Conservation (phyloP, 352 stramenopile genomes). For the Paralagenidium karlingii region DNA sequence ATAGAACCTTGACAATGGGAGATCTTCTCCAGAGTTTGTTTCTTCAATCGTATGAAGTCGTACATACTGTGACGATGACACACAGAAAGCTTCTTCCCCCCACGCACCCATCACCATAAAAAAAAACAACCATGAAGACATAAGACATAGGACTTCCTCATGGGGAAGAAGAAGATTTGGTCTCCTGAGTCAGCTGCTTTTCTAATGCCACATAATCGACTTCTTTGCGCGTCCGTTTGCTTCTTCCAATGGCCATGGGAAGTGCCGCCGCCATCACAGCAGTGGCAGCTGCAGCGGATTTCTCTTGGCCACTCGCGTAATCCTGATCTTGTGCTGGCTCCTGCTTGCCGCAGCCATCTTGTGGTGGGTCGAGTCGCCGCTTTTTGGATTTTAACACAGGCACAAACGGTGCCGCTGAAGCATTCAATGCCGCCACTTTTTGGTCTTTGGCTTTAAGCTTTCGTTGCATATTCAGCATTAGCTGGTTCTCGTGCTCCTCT, state of each 20-base stretch:
- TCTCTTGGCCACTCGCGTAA: neutral
- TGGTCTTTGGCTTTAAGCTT: conserved; percentile 1
- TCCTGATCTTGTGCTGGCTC: neutral
- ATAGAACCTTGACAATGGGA: too few species aligned
- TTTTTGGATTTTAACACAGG: conserved; percentile 19
- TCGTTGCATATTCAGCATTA: conserved; percentile 36
- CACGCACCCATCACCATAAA: too few species aligned
- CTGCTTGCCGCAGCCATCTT: neutral
- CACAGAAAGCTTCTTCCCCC: too few species aligned
- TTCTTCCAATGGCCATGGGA: conserved; percentile 5
- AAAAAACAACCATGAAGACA: too few species aligned
- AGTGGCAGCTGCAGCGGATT: too few species aligned
- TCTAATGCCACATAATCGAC: conserved; percentile 61
- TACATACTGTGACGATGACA: too few species aligned
- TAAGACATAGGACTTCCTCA: too few species aligned
- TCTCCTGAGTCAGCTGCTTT: conserved; percentile 25
- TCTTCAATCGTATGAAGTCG: too few species aligned
- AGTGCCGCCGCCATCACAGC: conserved; percentile 6
- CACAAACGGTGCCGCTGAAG: conserved; percentile 2
- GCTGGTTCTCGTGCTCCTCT: conserved; percentile 22
- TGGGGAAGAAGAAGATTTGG: too few species aligned
- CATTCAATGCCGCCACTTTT: conserved; percentile 3
- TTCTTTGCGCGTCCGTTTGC: conserved; percentile 37
- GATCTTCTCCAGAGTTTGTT: too few species aligned
- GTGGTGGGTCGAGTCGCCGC: too few species aligned